Conservation (phyloP, 768 basidiomycete genomes). For the Tylopilus subfusipes region DNA sequence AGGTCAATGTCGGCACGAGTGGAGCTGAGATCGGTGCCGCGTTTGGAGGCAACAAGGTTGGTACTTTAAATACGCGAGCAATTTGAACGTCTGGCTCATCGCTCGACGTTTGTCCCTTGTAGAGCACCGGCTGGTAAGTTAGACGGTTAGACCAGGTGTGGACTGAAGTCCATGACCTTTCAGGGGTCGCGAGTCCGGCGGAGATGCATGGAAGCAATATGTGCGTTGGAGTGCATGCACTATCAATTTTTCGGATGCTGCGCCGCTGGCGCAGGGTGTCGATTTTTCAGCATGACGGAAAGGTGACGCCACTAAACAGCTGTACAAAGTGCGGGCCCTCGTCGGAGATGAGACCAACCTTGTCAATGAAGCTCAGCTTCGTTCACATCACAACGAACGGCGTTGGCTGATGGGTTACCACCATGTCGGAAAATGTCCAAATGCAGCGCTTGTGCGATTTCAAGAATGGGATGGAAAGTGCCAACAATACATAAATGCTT, state of each 20-base stretch:
- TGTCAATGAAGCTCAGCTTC: constrained; percentile 20
- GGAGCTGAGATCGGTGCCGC: constrained; percentile 80
- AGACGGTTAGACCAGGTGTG: constrained; percentile 3
- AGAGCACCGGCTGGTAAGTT: constrained; percentile 82
- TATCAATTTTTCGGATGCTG: constrained; percentile 86
- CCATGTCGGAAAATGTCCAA: constrained; percentile 8
- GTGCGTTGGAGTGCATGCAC: constrained; percentile 92
- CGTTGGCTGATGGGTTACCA: constrained; percentile 8
- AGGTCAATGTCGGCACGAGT: constrained; percentile 67
- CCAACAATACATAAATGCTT: constrained; percentile 13
- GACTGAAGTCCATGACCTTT: constrained; percentile 20
- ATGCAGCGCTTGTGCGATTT: constrained; percentile 14
- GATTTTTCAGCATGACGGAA: constrained; percentile 55
- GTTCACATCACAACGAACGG: constrained; percentile 26
- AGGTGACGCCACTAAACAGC: constrained; percentile 5
- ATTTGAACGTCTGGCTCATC: constrained; percentile 14
- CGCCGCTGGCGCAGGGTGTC: constrained; percentile 92
- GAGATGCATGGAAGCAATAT: constrained; percentile 98
- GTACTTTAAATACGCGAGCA: constrained; percentile 14
- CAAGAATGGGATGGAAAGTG: constrained; percentile 21
- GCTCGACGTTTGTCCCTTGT: constrained; percentile 14
- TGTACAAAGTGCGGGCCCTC: constrained; percentile 4
- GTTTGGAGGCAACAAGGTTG: constrained; percentile 91
- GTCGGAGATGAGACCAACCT: constrained; percentile 10
- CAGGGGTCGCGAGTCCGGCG: constrained; percentile 95